Base-by-base conservation (phyloP, 139 green algal species). In the Auxenochlorella protothecoides region DNA sequence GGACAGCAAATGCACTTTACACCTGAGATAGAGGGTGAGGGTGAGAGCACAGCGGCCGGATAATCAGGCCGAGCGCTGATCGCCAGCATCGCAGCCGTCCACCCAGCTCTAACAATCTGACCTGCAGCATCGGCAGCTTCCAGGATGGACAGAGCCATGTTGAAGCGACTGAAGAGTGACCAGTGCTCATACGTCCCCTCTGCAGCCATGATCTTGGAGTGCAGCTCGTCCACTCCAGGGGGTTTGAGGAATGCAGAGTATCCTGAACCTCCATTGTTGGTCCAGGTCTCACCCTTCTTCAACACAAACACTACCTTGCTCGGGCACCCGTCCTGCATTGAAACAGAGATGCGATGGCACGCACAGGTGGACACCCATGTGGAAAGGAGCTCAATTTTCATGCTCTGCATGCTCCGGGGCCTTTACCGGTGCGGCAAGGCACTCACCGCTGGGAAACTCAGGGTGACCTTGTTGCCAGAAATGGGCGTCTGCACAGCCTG, bases 141-240 rank as follows among this genome's bases (percentile, higher is more conserved):
- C 73, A 92, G 69, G 68, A 91, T n/a, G 69, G 90, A 85, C 16
- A 78, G 74, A 56, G 84, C 86, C 72, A 93, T 63, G 72, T 78
- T 76, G 66, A 93, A 84, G 57, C 90, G 82, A 65, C 86, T 81
- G 75, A 90, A 84, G 59, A 96, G 84, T n/a, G 78, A 85, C 85
- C 84, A 92, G 74, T 89, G 75, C 8, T 65, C 64, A 70, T 84
- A 85, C 55, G 64, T 78, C 55, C 62, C 62, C 82, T 95, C 88
- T 3, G 85, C 82, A 51, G 55, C 74, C 52, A 88, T 15, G 13
- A 89, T 77, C 63, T 77, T 78, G 3, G 65, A 16, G 13, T 75
- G 3, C 51, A 82, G 53, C 65, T 80, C 76, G 4, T 72, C 27
- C 1, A 82, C 53, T 11, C 59, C 71, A 3, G 87, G 86, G 14